phyloP scores from a whole-genome alignment of 2,329 filamentous ascomycete species.

The Escovopsis sp. region DNA sequence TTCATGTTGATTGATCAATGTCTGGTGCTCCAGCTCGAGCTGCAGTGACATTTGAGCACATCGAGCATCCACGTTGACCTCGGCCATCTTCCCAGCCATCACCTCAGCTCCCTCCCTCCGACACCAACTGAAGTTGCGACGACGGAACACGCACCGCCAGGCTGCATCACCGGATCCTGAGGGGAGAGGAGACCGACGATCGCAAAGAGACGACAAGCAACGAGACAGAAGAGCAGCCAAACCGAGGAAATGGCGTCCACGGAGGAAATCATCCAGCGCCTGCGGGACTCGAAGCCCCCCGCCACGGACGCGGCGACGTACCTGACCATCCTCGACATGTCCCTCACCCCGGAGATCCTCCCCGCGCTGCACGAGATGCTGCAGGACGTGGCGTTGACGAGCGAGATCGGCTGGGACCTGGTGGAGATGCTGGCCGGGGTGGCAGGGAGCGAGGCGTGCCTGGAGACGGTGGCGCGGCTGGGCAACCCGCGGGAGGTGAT shows the following conservation, averaged over 20 bases:
- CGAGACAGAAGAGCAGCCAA: too few relatives aligned
- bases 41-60: too few relatives aligned
- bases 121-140: too few relatives aligned
- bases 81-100: too few relatives aligned
- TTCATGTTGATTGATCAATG: too few relatives aligned
- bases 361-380: conserved; percentile 53
- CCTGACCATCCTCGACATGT: conserved; percentile 62
- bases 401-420: conserved; percentile 72
- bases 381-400: conserved; percentile 51
- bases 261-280: conserved; percentile 27
- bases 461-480: conserved; percentile 58
- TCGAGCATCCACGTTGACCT: too few relatives aligned
- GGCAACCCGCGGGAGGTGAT: conserved; percentile 74
- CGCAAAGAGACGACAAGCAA: too few relatives aligned
- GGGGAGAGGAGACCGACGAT: too few relatives aligned
- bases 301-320: conserved; percentile 57
- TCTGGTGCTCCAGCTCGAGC: too few relatives aligned
- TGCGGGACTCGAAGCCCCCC: conserved; percentile 33
- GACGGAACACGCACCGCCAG: too few relatives aligned
- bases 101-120: too few relatives aligned
- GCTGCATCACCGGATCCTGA: too few relatives aligned
- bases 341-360: conserved; percentile 50
- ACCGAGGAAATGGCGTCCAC: conserved; percentile 15
- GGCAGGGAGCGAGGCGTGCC: conserved; percentile 51
- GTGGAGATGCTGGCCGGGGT: conserved; percentile 59